Conservation (phyloP, 2,329 filamentous ascomycete genomes). For the Beauveria scarabaeidicola region DNA sequence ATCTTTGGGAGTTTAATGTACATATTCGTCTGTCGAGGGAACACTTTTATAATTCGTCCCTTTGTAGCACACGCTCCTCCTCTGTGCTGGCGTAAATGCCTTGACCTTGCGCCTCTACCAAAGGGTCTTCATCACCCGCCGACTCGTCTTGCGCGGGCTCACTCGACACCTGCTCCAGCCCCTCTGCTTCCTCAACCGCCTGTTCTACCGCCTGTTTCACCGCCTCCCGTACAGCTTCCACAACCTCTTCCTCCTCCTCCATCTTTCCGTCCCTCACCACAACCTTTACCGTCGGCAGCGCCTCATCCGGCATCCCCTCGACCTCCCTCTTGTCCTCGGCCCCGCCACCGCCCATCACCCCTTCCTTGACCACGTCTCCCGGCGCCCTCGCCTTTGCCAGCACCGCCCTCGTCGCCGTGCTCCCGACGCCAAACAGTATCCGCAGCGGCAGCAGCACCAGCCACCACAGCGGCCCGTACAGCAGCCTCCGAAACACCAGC, state of each 20-base stretch:
- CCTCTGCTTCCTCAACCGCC: constrained; percentile 17
- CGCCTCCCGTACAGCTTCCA: constrained; percentile 31
- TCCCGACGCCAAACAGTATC: constrained; percentile 50
- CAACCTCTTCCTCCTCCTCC: constrained; percentile 39
- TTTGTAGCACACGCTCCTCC: constrained; percentile 22
- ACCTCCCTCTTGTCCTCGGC: constrained; percentile 21
- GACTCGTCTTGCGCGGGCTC: neutral
- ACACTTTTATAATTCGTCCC: constrained; percentile 10
- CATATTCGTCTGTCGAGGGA: constrained; percentile 17
- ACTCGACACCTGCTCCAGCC: neutral
- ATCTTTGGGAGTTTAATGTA: constrained; percentile 17
- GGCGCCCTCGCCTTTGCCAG: constrained; percentile 26
- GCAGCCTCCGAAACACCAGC: constrained; percentile 73
- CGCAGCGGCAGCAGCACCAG: constrained; percentile 76
- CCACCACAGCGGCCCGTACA: constrained; percentile 91
- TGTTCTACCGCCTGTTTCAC: constrained; percentile 20
- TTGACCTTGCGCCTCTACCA: neutral
- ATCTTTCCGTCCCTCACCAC: constrained; percentile 18
- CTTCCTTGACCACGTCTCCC: constrained; percentile 13
- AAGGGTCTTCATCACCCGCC: neutral
- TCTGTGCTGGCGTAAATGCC: constrained; percentile 15
- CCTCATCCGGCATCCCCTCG: constrained; percentile 30
- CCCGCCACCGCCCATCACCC: constrained; percentile 21
- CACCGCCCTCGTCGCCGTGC: constrained; percentile 46
- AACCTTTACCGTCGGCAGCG: constrained; percentile 43